Conservation (phyloP, 129 eudicot genomes). For the Centella asiatica region DNA sequence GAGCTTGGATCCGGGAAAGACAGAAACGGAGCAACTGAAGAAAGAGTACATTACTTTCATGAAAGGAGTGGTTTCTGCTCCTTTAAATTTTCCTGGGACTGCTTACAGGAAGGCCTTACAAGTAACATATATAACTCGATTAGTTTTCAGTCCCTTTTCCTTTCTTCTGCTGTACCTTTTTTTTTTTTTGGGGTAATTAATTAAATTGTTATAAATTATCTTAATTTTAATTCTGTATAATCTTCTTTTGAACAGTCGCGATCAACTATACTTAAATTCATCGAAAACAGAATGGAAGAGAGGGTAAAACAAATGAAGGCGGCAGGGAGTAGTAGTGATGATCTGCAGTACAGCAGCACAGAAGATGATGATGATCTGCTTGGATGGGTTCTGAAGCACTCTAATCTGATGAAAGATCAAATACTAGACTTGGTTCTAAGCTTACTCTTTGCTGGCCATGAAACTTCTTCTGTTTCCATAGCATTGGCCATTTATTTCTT, state of each 20-base stretch:
- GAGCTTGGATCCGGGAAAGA: constrained; percentile 88
- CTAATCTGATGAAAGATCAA: constrained; percentile 83
- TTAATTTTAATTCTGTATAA: no score
- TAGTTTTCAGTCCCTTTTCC: no score
- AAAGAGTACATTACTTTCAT: constrained; percentile 90
- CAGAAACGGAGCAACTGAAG: constrained; percentile 74
- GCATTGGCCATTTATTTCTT: constrained; percentile 78
- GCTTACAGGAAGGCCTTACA: constrained; percentile 77
- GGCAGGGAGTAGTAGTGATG: background rate
- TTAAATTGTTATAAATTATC: no score
- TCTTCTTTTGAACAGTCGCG: no score
- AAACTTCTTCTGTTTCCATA: constrained; percentile 84
- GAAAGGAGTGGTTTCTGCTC: constrained; percentile 96
- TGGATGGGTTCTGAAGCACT: constrained; percentile 87
- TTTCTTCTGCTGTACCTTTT: no score
- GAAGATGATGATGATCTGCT: constrained; percentile 69
- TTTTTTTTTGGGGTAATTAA: no score
- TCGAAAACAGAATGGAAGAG: constrained; percentile 78
- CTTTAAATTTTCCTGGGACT: constrained; percentile 90
- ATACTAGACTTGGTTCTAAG: constrained; percentile 76
- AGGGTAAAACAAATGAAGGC: constrained; percentile 27
- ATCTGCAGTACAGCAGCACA: no score
- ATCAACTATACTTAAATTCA: constrained; percentile 63
- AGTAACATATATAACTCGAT: no score
- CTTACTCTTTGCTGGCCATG: constrained; percentile 91